Base-by-base conservation (phyloP, 345 rosid species). In the Excoecaria cochinchinensis region DNA sequence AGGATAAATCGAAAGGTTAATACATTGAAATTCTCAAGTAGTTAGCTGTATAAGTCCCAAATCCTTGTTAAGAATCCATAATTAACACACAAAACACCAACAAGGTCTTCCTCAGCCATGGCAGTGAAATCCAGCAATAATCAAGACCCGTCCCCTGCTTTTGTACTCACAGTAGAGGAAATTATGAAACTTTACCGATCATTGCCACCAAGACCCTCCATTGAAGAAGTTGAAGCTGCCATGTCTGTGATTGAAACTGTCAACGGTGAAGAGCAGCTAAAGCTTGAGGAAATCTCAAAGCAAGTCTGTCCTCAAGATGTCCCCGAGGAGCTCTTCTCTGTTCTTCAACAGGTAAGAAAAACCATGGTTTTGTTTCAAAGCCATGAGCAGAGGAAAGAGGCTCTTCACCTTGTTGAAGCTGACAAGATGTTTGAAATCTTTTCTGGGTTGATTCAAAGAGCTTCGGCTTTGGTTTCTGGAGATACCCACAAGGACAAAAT, bases 171-270 rank as follows among this genome's bases (percentile, higher is more conserved):
- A 38, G 80, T 88, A 16, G 84, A 75, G 38, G 92, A 90, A 74
- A 88, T 88, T 82, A 85, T 74, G 85, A 74, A 80, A 25, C 82
- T 87, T 46, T 85, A 82, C 84, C 83, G 82, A 69, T 88, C 89
- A 73, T 85, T 90, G 24, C 92, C 94, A 3, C 77, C 85, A 8
- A 76, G 94, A 69, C 92, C 91, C 55, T 73, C 89, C 71, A 71
- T 88, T 52, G 92, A 83, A 71, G 90, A 88, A 53, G 84, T 88
- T 7, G 89, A 83, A 74, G 94, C 94, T 17, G 90, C 92, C n/a
- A 67, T 70, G 69, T 80, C 88, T 52, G 88, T 87, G 36, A 71
- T 90, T 76, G 59, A 71, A 72, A 80, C 87, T 14, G 83, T 75
- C 50, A 77, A 86, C 51, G 48, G 15, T 11, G 90, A 87, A 77